Evolutionary conservation across 805 yeast species (phyloP), one percentile per base, ranked within the genome.

Genomic region (Saccharomycopsis javanensis): DNA sequence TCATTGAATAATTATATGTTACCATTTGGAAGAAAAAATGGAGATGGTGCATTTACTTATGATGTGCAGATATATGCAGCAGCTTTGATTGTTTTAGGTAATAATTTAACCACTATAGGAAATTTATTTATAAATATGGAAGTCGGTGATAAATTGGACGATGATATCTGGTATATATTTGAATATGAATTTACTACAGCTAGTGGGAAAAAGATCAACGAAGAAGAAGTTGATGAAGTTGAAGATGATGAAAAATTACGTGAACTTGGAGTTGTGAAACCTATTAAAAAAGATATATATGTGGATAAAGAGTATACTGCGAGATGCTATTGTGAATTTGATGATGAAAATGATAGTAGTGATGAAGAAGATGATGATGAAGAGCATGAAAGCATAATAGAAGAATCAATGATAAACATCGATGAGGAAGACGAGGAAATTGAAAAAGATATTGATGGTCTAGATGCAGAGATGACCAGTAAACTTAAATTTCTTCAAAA

Each of bases 81-180:
- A 2, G 79, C 83, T 1, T 71, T 83, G 66, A 66, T 78, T 20
- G 77, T 81, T 0, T 62, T 78, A 13, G 82, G 82, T 0, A 65
- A 71, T 5, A 77, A 74, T 25, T 59, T 76, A 31, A 72, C 73
- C 16, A 82, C 79, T 59, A 76, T 81, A 5, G 79, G 81, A 0
- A 82, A 79, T 53, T 69, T 83, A 11, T 67, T 82, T 58, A 73
- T 77, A 13, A 82, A 80, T 63, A 66, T 82, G 56, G 85, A 80
- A 60, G 13, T 42, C 16, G 81, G 81, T 56, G 91, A 85, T 66
- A 72, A 80, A 55, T 82, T 80, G 61, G 91, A 85, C 66, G 89
- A 83, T 62, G 90, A 85, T 68, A 77, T 78, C 28, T 70, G 76
- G 56, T 82, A 82, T 63, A 79, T 82, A 64, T 81, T 80, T 64